Percentiles rank a stretch among this genome's conserved stretches.
Evolutionary conservation across 352 stramenopile genomes (phyloP).

Genomic region (Hyaloperonospora arabidopsidis): DNA sequence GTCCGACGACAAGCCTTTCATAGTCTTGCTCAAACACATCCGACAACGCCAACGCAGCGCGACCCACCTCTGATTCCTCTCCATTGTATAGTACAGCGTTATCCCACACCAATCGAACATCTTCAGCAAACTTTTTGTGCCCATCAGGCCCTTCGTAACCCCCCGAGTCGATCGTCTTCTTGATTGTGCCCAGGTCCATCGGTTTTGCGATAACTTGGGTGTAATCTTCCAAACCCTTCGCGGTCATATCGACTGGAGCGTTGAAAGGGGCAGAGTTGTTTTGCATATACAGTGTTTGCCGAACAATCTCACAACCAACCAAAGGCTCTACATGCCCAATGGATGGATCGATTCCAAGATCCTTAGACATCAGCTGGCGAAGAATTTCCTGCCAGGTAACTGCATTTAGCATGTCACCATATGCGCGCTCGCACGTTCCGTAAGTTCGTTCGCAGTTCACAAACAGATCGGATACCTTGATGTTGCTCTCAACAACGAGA

Average conservation of each 20-base stretch:
- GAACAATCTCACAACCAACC: constrained; percentile 72
- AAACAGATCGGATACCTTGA: constrained; percentile 74
- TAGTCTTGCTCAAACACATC: constrained; percentile 83
- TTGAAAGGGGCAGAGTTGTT: constrained; percentile 77
- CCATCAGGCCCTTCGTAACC: constrained; percentile 56
- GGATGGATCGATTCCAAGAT: constrained; percentile 61
- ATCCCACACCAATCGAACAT: constrained; percentile 82
- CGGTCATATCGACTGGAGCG: constrained; percentile 64
- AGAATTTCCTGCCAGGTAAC: constrained; percentile 84
- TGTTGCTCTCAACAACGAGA: constrained; percentile 72
- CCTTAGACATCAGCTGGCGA: constrained; percentile 73
- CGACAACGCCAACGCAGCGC: constrained; percentile 54
- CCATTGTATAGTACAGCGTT: constrained; percentile 75
- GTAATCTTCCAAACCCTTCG: constrained; percentile 84
- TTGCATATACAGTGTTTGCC: constrained; percentile 78
- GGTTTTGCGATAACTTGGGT: constrained; percentile 76
- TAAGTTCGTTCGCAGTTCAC: constrained; percentile 64
- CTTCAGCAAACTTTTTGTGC: constrained; percentile 56
- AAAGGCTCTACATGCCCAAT: constrained; percentile 68
- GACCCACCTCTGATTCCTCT: constrained; percentile 69
- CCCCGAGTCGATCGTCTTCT: constrained; percentile 60
- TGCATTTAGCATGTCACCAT: constrained; percentile 64
- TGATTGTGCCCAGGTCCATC: constrained; percentile 88
- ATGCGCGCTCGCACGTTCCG: constrained; percentile 58
- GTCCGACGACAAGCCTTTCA: constrained; percentile 55